These are phyloP conservation scores for Gracilariopsis chorda DNA, from an alignment of 23 red algal genomes.

Conservation along the genomic window DNA sequence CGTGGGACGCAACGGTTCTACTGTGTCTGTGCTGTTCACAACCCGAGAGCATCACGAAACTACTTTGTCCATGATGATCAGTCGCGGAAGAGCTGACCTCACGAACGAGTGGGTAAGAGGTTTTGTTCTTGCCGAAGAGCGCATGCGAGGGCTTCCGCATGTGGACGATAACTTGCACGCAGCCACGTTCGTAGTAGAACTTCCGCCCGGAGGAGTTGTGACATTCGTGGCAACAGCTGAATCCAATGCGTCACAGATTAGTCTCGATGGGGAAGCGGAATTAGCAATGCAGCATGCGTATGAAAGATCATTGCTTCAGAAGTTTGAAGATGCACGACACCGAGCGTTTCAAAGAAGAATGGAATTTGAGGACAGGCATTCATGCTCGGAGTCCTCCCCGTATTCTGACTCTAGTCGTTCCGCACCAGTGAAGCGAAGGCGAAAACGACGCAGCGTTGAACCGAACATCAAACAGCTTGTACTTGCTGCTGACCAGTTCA, in stretches of 20 bases:
- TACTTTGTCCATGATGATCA: slow-evolving; percentile 41
- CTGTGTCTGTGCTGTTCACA: slow-evolving; percentile 41
- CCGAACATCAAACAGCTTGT: slow-evolving; percentile 54
- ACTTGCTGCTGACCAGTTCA: slow-evolving; percentile 61
- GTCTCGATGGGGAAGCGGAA: slow-evolving; percentile 53
- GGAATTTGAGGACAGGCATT: slow-evolving; percentile 11
- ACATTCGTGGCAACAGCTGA: slow-evolving; percentile 61
- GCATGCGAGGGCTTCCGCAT: slow-evolving; percentile 34
- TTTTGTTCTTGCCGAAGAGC: slow-evolving; percentile 51
- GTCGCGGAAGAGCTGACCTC: slow-evolving; percentile 30
- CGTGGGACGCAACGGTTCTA: slow-evolving; percentile 22
- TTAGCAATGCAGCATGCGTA: slow-evolving; percentile 58
- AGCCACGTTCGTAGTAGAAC: slow-evolving; percentile 31
- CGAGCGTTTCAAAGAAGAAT: slow-evolving; percentile 4
- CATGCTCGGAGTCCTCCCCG: background rate
- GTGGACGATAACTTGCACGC: slow-evolving; percentile 54
- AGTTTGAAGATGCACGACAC: slow-evolving; percentile 47
- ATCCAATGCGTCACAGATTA: background rate
- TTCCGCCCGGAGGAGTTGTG: slow-evolving; percentile 37
- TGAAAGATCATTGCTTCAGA: slow-evolving; percentile 62
- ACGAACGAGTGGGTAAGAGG: slow-evolving; percentile 61
- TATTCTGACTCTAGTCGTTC: slow-evolving; percentile 14
- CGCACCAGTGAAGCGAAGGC: background rate
- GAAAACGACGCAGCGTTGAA: slow-evolving; percentile 39
- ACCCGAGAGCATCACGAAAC: slow-evolving; percentile 37